phyloP scores from a whole-genome alignment of 192 early-diverging fungal species.

The Coemansia sp. region DNA sequence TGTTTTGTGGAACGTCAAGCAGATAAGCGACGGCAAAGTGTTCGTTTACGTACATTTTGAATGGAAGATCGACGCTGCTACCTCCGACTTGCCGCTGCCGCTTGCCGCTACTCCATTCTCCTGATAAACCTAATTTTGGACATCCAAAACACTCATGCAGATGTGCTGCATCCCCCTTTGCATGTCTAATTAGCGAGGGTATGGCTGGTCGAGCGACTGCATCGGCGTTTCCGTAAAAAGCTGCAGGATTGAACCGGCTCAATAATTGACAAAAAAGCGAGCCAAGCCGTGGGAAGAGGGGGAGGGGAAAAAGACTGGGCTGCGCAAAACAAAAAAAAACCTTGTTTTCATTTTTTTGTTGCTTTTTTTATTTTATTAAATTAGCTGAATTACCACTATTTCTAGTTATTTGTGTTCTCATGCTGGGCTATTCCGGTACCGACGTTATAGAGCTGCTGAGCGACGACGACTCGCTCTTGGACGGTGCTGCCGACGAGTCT shows the following conservation, averaged over 20 bases:
- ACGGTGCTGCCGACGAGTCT: background rate
- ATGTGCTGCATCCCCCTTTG: background rate
- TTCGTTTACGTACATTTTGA: background rate
- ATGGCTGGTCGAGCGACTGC: background rate
- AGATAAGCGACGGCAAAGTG: background rate
- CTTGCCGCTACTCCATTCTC: background rate
- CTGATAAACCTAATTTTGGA: background rate
- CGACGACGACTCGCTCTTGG: conserved; percentile 9
- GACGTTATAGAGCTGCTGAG: conserved; percentile 24
- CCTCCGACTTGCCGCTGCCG: background rate
- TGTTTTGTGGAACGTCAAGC: no score
- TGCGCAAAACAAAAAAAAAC: conserved; percentile 3
- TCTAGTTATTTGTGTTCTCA: background rate
- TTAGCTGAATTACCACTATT: background rate
- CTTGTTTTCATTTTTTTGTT: background rate
- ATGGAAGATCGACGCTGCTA: background rate
- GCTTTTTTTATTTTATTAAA: no score
- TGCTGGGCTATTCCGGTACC: conserved; percentile 8
- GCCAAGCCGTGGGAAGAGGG: background rate
- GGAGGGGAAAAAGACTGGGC: background rate
- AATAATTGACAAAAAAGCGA: background rate
- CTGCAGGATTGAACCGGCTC: background rate
- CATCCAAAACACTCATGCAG: background rate
- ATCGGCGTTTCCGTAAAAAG: background rate
- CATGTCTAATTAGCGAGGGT: background rate